Base-by-base conservation (phyloP, 2,329 filamentous ascomycete species). In the Sporothrix pallida region DNA sequence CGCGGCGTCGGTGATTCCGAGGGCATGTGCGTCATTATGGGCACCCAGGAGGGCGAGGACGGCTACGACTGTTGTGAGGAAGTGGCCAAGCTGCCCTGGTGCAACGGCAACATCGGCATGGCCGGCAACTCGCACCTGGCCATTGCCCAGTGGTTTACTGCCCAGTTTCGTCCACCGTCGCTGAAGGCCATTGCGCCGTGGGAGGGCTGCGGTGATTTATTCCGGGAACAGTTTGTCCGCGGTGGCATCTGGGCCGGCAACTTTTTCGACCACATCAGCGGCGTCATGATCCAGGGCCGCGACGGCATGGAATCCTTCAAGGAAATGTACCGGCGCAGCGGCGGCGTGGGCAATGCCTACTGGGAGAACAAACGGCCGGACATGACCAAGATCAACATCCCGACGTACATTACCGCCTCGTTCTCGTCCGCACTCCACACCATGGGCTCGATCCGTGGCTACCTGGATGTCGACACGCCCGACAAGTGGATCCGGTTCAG, bases 111-210 rank as follows among this genome's bases (percentile, higher is more conserved):
- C 7, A 17, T 62, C 0, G 58, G 58, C 31, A 62, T 62, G 58
- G 58, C 58, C 5, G 58, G 58, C 31, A 62, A 62, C 58, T 62
- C 58, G 58, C n/a, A 7, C 31, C 58, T 62, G 26, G 58, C 58
- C 1, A 62, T 62, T 62, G 15, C 58, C 12, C 58, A 62, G 58
- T 62, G 58, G 31, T 42, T 17, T 15, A 13, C 15, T 15, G 58
- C 58, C 6, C 13, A 13, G 15, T 26, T 17, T 26, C 58, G n/a
- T 13, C 58, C 58, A 2, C 58, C 58, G 6, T 62, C 58, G 0
- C 58, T 62, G 1, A 42, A 37, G 26, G 58, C 58, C 23, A 62
- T 62, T 62, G 58, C 58, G 2, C 58, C 58, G 12, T 62, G 58
- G 58, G 58, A 62, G 13, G 58, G 58, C 3, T 9, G 15, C 3